Evolutionary conservation across 2,329 filamentous ascomycete species (phyloP).

Genomic region (Acarospora socialis): DNA sequence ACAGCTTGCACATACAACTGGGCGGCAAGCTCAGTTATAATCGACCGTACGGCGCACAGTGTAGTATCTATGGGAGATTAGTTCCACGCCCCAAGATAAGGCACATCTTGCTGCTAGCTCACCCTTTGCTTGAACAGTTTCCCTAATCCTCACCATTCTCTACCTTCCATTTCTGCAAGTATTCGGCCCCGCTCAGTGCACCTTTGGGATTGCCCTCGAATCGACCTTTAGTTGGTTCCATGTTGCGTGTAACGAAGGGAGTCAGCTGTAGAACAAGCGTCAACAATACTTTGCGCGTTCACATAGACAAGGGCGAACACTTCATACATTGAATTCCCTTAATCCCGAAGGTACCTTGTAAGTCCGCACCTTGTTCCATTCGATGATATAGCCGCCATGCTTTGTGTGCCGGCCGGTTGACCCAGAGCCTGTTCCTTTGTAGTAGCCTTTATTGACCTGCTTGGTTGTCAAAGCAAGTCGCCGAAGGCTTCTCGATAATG

Average conservation of each 20-base stretch:
- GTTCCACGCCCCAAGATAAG: too few species aligned
- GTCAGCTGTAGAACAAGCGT: constrained; percentile 44
- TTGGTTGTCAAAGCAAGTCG: constrained; percentile 81
- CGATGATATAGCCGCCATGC: constrained; percentile 68
- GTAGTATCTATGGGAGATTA: too few species aligned
- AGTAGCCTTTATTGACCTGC: constrained; percentile 83
- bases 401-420: constrained; percentile 76
- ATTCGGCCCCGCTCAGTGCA: constrained; percentile 46
- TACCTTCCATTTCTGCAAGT: constrained; percentile 52
- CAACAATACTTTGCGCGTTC: background rate
- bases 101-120: too few species aligned
- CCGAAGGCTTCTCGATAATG: constrained; percentile 53
- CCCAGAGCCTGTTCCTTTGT: constrained; percentile 88
- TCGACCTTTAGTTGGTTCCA: constrained; percentile 39
- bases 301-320: background rate
- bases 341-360: constrained; percentile 65
- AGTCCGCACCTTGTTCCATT: constrained; percentile 79
- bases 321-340: constrained; percentile 54
- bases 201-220: constrained; percentile 40
- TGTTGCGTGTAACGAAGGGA: constrained; percentile 56
- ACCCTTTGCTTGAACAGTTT: too few species aligned
- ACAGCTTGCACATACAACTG: too few species aligned
- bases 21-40: too few species aligned
- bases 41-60: too few species aligned
- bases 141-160: constrained; percentile 46